Evolutionary conservation across 331 rosid genomes (phyloP), one percentile per base, ranked within the genome.

Genomic region (Dryas integrifolia): DNA sequence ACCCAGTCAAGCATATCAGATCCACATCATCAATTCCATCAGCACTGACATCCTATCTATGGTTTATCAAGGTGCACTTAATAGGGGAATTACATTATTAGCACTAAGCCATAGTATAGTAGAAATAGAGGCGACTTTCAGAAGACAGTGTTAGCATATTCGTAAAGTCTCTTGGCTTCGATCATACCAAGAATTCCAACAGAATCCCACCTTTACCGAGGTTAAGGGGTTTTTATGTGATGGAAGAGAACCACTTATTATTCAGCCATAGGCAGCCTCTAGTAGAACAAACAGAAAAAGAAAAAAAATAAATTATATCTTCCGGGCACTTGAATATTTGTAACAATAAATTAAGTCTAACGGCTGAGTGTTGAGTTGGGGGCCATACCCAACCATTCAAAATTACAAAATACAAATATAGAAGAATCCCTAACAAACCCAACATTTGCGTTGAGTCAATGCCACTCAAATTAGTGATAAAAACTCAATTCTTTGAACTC

Each of bases 191-290:
- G 18, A 18, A 10, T 18, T 63, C 13, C 50, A 63, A 63, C 45
- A 46, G 56, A 21, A 30, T 4, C 58, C 72, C 2, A 30, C 72
- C 26, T 38, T 68, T 30, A 40, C 30, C 9, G 13, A 38, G 59
- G 67, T 62, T 62, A 40, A 48, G 67, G 46, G 2, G 21, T 40
- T 68, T 38, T 60, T 60, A 60, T 60, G 65, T 9, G 18, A 60
- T 60, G 21, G 1, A 13, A 2, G 35, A 50, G 11, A 68, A 9
- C 18, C 21, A 5, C 35, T 51, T 30, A n/a, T 8, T 52, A 39
- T 38, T 9, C 30, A 35, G 11, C 48, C 47, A 67, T 50, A 9
- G 21, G 44, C 64, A 11, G 64, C n/a, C 64, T 58, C 63, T n/a
- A 26, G 40, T 21, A 10, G 9, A 58, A 8, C 43, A 13, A 39